Percentiles rank a stretch among this genome's conserved stretches.
Evolutionary conservation across 768 basidiomycete species (phyloP).

Genomic region (Exidia glandulosa): DNA sequence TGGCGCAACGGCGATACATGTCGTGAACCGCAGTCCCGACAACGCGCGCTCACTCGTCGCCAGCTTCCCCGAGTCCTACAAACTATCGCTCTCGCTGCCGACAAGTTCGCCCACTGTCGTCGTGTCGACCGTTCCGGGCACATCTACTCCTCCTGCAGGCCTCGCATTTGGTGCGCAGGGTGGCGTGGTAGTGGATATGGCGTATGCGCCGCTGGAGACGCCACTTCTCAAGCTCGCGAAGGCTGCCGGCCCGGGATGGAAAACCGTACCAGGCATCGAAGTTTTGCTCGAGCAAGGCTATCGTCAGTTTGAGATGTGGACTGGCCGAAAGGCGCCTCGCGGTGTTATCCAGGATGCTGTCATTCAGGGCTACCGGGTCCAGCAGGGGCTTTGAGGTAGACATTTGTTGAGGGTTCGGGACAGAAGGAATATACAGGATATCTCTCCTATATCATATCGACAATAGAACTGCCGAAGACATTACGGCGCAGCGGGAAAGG

Average conservation of each 20-base stretch:
- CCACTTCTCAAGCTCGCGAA: slow-evolving; percentile 65
- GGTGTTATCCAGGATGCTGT: slow-evolving; percentile 14
- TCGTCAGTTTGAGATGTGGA: slow-evolving; percentile 77
- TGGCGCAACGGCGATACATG: slow-evolving; percentile 58
- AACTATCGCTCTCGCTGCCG: slow-evolving; percentile 45
- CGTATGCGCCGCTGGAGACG: slow-evolving; percentile 82
- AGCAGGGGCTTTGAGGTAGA: neutral
- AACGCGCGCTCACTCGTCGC: slow-evolving; percentile 62
- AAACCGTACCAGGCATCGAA: slow-evolving; percentile 64
- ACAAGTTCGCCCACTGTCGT: slow-evolving; percentile 64
- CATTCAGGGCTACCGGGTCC: slow-evolving; percentile 8
- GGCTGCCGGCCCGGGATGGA: slow-evolving; percentile 43
- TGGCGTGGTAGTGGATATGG: slow-evolving; percentile 83
- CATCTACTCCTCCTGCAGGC: too few species aligned
- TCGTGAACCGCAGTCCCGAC: slow-evolving; percentile 74
- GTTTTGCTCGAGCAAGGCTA: slow-evolving; percentile 85
- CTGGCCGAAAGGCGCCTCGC: slow-evolving; percentile 31
- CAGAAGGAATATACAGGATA: too few species aligned
- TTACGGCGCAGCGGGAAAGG: too few species aligned
- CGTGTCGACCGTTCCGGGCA: slow-evolving; percentile 80
- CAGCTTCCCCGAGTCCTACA: slow-evolving; percentile 44
- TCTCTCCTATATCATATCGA: too few species aligned
- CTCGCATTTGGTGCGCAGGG: slow-evolving; percentile 16
- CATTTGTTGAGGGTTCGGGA: neutral
- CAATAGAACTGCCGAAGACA: too few species aligned